Conservation (phyloP, 1,284 basidiomycete species). For the Leccinum holopus region DNA sequence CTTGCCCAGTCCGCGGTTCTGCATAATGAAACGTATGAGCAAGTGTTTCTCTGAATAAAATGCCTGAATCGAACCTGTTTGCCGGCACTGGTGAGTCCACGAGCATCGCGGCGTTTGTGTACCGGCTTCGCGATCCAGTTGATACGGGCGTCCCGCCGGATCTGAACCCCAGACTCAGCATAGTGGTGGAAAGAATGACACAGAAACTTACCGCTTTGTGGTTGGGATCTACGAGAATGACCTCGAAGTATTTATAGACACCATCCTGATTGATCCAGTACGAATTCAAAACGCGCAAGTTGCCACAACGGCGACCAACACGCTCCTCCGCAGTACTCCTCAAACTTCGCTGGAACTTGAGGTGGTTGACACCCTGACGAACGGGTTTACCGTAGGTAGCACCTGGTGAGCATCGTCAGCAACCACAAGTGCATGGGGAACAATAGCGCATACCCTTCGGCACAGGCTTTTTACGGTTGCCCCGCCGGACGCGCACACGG, state of each 20-base stretch:
- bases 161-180: constrained; percentile 41
- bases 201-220: constrained; percentile 80
- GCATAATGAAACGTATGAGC: constrained; percentile 10
- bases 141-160: constrained; percentile 94
- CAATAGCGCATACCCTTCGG: constrained; percentile 74
- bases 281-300: constrained; percentile 95
- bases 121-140: constrained; percentile 99
- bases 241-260: constrained; percentile 99
- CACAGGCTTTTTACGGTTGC: constrained; percentile 99
- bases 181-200: constrained; percentile 3
- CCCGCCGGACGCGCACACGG: constrained; percentile 95
- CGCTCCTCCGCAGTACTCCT: constrained; percentile 97
- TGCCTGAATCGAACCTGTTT: constrained; percentile 67
- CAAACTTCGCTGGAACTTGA: constrained; percentile 96
- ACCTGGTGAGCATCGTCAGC: constrained; percentile 44
- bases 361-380: constrained; percentile 99
- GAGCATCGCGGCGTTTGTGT: constrained; percentile 97
- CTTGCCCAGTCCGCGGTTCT: constrained; percentile 95
- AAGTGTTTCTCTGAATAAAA: background rate
- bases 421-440: constrained; percentile 4
- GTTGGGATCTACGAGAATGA: constrained; percentile 94
- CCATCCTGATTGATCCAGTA: constrained; percentile 99
- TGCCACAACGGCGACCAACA: constrained; percentile 94
- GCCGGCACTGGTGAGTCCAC: constrained; percentile 95
- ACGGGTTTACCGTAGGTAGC: constrained; percentile 99